A percentile compares a stretch with the other conserved stretches of the same genome.
These are phyloP conservation scores for Coemansia sp. DNA, from an alignment of 192 early-diverging fungal species.

Conservation along the genomic window DNA sequence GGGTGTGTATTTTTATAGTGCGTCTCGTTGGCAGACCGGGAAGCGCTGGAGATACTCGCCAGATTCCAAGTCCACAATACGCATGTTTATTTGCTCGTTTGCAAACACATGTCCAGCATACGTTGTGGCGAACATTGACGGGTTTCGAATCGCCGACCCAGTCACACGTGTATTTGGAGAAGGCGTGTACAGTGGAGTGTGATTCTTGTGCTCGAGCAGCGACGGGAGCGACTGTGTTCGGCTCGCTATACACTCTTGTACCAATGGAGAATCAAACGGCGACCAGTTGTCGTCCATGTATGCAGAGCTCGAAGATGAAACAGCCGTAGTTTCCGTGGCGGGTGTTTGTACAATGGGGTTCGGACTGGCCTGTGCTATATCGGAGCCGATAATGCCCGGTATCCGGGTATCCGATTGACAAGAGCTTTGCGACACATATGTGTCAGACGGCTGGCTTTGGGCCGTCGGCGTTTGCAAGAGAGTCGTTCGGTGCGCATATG, in stretches of 20 bases:
- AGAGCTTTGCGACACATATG: background rate
- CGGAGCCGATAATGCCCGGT: background rate
- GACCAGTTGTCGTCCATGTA: conserved; percentile 31
- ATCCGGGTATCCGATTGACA: background rate
- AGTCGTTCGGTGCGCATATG: conserved; percentile 8
- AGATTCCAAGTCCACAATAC: conserved; percentile 35
- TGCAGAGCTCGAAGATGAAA: background rate
- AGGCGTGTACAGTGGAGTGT: conserved; percentile 21
- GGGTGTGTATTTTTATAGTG: background rate
- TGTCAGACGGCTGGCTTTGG: background rate
- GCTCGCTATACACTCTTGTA: conserved; percentile 21
- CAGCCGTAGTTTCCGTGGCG: background rate
- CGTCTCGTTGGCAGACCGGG: conserved; percentile 2
- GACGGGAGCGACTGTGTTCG: conserved; percentile 9
- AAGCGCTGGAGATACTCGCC: conserved; percentile 41
- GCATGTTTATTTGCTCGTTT: conserved; percentile 30
- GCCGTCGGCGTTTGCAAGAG: background rate
- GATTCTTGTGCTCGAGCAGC: conserved; percentile 18
- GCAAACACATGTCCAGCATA: conserved; percentile 33
- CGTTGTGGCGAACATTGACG: conserved; percentile 14
- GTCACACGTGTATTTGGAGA: background rate
- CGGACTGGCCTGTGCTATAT: background rate
- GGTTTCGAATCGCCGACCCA: conserved; percentile 1
- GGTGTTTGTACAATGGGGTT: background rate
- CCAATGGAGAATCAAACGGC: conserved; percentile 24